Conservation (phyloP, 2,329 filamentous ascomycete species). For the Aspergillus ustus region DNA sequence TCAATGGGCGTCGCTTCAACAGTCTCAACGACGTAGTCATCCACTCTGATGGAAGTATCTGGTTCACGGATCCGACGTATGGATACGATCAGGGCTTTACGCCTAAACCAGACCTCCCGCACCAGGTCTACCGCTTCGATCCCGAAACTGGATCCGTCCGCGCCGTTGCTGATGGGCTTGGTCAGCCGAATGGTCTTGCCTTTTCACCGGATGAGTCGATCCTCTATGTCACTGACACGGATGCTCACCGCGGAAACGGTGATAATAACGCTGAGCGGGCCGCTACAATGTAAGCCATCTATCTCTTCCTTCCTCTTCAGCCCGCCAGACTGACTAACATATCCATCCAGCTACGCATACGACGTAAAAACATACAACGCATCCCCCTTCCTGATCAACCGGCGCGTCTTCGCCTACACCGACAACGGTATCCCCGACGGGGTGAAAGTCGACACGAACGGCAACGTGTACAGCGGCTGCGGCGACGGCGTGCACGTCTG, state of each 20-base stretch:
- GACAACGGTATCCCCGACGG: constrained; percentile 29
- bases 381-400: background rate
- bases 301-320: background rate
- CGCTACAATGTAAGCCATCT: constrained; percentile 35
- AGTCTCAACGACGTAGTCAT: constrained; percentile 46
- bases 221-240: constrained; percentile 49
- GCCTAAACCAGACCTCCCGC: constrained; percentile 35
- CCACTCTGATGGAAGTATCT: constrained; percentile 40
- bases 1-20: constrained; percentile 43
- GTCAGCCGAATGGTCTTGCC: constrained; percentile 48
- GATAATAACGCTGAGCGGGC: constrained; percentile 17
- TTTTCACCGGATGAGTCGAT: constrained; percentile 46
- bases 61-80: constrained; percentile 47
- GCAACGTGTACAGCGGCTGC: constrained; percentile 61
- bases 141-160: constrained; percentile 39
- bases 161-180: constrained; percentile 45
- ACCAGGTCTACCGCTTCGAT: constrained; percentile 46
- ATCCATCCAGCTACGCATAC: constrained; percentile 49
- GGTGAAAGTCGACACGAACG: constrained; percentile 56
- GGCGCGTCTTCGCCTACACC: background rate
- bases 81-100: constrained; percentile 36
- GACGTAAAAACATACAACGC: constrained; percentile 43
- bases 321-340: background rate
- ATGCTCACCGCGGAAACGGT: constrained; percentile 31
- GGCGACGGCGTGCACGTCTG: constrained; percentile 63